Percentiles rank a stretch among this genome's conserved stretches.
These are phyloP conservation scores for Lodderomyces margitis DNA, from an alignment of 1,139 yeast genomes.

Conservation along the genomic window DNA sequence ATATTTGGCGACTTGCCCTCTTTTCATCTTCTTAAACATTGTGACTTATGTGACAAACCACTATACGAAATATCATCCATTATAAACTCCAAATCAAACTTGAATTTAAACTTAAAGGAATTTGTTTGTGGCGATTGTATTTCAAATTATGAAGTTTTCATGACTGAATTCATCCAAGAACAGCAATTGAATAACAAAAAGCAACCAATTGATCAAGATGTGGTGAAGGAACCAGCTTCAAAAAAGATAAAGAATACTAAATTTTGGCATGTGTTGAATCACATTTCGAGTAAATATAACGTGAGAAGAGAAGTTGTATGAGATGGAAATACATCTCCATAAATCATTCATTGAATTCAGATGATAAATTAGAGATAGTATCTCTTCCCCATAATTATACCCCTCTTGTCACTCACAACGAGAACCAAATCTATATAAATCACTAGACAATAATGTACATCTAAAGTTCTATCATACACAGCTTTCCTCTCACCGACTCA, in stretches of 20 bases:
- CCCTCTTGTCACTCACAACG: not conserved
- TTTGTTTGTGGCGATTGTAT: constrained; percentile 67
- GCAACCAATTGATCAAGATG: not conserved
- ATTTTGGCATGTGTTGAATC: constrained; percentile 9
- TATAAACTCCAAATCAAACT: constrained; percentile 8
- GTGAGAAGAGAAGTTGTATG: constrained; percentile 4
- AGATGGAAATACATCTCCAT: not conserved
- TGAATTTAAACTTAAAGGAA: constrained; percentile 39
- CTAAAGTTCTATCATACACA: no score
- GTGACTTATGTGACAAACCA: constrained; percentile 67
- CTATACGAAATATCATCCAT: constrained; percentile 58
- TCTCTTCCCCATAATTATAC: not conserved
- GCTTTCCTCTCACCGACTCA: not conserved
- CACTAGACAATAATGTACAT: no score
- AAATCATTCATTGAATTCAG: no score
- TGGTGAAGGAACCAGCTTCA: not conserved
- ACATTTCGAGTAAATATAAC: constrained; percentile 8
- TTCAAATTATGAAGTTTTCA: constrained; percentile 53
- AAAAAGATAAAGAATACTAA: constrained; percentile 3
- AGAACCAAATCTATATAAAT: no score
- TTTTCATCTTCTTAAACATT: constrained; percentile 46
- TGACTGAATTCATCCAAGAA: constrained; percentile 26
- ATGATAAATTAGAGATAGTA: no score
- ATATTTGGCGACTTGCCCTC: constrained; percentile 45
- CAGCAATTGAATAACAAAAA: not conserved